Conservation (phyloP, 805 yeast species). For the Candida schatavii region DNA sequence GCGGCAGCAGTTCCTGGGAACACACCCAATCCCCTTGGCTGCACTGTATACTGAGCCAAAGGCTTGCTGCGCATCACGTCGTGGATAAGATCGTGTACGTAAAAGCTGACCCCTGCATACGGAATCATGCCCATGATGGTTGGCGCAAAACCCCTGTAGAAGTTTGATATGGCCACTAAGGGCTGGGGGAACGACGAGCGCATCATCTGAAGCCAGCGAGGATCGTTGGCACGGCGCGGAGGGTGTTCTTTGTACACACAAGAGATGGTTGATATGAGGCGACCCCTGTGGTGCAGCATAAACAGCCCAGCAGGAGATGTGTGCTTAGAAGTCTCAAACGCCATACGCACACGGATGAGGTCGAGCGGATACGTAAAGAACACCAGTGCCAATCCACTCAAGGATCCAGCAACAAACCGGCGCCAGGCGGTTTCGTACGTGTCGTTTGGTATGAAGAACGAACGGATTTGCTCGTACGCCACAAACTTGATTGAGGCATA, state of each 20-base stretch:
- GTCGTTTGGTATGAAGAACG: slow-evolving; percentile 71
- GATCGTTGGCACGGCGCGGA: slow-evolving; percentile 31
- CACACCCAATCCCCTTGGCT: slow-evolving; percentile 5
- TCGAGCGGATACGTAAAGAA: slow-evolving; percentile 91
- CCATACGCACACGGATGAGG: slow-evolving; percentile 84
- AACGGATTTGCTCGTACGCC: slow-evolving; percentile 89
- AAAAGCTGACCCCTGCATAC: slow-evolving; percentile 95
- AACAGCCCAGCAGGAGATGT: slow-evolving; percentile 18
- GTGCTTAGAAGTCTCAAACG: slow-evolving; percentile 66
- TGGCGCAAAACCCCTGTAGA: slow-evolving; percentile 92
- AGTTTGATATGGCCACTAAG: slow-evolving; percentile 52
- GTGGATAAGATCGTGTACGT: slow-evolving; percentile 88
- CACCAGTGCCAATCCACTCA: slow-evolving; percentile 86
- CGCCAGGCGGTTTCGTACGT: slow-evolving; percentile 76
- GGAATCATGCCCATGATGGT: slow-evolving; percentile 96
- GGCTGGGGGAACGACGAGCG: slow-evolving; percentile 30
- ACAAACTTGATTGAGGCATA: slow-evolving; percentile 97
- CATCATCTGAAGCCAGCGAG: slow-evolving; percentile 34
- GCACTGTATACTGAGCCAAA: slow-evolving; percentile 53
- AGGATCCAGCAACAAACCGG: slow-evolving; percentile 81
- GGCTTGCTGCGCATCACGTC: slow-evolving; percentile 71
- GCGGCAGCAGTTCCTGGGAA: slow-evolving; percentile 1
- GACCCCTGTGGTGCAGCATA: slow-evolving; percentile 28
- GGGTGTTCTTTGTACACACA: slow-evolving; percentile 36
- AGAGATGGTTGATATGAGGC: slow-evolving; percentile 28